These are phyloP conservation scores for Asterella californica DNA, from an alignment of 225 moss, liverwort and hornwort genomes.

Conservation along the genomic window DNA sequence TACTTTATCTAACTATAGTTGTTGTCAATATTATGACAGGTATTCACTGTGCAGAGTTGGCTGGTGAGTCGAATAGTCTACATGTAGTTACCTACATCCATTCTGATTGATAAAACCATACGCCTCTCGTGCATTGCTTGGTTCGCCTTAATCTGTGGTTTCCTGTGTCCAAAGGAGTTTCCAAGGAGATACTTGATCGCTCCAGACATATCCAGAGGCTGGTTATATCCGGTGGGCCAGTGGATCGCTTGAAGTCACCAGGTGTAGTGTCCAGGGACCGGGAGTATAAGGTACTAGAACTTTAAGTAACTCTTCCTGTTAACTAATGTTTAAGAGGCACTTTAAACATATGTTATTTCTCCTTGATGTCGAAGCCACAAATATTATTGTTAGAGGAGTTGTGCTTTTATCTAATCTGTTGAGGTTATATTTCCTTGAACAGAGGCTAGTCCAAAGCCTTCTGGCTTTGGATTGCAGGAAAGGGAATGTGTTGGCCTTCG, in stretches of 20 bases:
- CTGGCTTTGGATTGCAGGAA: constrained; percentile 33
- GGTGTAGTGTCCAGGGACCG: constrained; percentile 58
- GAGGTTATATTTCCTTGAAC: neutral
- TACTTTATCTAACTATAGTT: neutral
- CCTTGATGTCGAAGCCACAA: neutral
- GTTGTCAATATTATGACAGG: constrained; percentile 39
- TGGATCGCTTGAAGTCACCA: constrained; percentile 54
- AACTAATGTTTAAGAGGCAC: neutral
- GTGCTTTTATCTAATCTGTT: neutral
- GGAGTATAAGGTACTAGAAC: constrained; percentile 52
- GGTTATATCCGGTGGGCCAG: constrained; percentile 45
- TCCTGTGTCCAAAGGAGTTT: constrained; percentile 47
- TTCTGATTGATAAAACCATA: neutral
- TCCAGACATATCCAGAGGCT: constrained; percentile 55
- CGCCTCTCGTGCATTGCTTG: neutral
- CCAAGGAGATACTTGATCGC: constrained; percentile 55
- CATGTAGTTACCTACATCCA: neutral
- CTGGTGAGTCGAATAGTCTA: constrained; percentile 43
- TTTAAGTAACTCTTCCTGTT: neutral
- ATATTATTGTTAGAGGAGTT: neutral
- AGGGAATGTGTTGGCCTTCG: constrained; percentile 30
- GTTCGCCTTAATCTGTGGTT: neutral
- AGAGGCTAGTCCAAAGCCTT: constrained; percentile 31
- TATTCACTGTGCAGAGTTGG: constrained; percentile 84
- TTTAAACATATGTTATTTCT: neutral